These are phyloP conservation scores for Venturia nashicola DNA, from an alignment of 2,329 filamentous ascomycete genomes.

Conservation along the genomic window DNA sequence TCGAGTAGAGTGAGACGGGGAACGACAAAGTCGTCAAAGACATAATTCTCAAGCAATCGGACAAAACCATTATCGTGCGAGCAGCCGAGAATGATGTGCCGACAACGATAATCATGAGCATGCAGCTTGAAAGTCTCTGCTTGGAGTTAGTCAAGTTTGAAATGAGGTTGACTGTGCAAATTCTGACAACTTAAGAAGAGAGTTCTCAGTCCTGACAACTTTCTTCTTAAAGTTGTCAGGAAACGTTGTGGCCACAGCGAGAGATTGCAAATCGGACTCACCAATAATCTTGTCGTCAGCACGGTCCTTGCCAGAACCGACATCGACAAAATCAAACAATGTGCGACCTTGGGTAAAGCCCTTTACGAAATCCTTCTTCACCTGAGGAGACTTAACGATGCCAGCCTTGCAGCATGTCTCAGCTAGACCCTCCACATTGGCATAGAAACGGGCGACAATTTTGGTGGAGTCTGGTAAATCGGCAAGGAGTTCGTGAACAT, in stretches of 20 bases:
- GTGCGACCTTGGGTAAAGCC: slow-evolving; percentile 42
- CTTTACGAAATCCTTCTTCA: slow-evolving; percentile 39
- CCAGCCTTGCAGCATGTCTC: slow-evolving; percentile 36
- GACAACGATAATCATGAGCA: slow-evolving; percentile 46
- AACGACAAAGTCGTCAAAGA: slow-evolving; percentile 30
- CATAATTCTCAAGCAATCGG: slow-evolving; percentile 37
- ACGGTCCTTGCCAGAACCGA: slow-evolving; percentile 31
- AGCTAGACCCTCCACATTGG: slow-evolving; percentile 38
- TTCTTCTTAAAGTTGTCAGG: too few relatives aligned
- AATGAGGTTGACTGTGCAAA: neutral
- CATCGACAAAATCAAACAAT: slow-evolving; percentile 39
- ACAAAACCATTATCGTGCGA: slow-evolving; percentile 45
- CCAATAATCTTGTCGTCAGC: slow-evolving; percentile 36
- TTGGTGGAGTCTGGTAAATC: slow-evolving; percentile 29
- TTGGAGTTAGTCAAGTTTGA: slow-evolving; percentile 10
- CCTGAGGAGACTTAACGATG: slow-evolving; percentile 27
- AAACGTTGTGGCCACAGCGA: neutral
- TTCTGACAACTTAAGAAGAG: too few relatives aligned
- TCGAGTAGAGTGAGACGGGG: slow-evolving; percentile 44
- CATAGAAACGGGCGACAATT: slow-evolving; percentile 40
- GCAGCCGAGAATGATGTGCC: slow-evolving; percentile 48
- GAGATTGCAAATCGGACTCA: slow-evolving; percentile 16
- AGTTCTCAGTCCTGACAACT: too few relatives aligned
- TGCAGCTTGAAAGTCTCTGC: slow-evolving; percentile 42
- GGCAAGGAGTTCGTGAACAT: slow-evolving; percentile 28